Base-by-base conservation (phyloP, 2,329 filamentous ascomycete species). In the Chaetoscypha palmicola region DNA sequence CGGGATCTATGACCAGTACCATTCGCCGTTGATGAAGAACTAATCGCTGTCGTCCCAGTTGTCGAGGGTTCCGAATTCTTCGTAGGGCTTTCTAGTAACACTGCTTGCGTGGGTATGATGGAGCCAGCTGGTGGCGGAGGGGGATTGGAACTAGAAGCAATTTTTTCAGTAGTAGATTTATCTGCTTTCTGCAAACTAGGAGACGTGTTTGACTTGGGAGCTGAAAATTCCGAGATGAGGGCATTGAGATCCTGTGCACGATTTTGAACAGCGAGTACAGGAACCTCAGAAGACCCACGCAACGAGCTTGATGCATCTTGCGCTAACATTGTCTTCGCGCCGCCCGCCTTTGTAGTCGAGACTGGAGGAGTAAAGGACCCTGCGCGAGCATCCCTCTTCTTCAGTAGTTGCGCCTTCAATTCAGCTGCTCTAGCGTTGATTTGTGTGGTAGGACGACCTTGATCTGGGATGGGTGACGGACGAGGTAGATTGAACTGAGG, bases 381-480 rank as follows among this genome's bases (percentile, higher is more conserved):
- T 19, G 43, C 49, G 45, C 53, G 47, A 23, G 45, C 47, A 47
- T 52, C 49, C 47, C 47, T 51, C 37, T 47, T 47, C 38, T 52
- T 59, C 36, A 62, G 35, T 20, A 63, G 42, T 43, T 57, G 42
- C 31, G 57, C 59, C 36, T 60, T 63, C 22, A 63, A 38, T 50
- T 62, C 55, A 32, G 54, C 57, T 17, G 59, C 59, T 52, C 57
- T 51, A 11, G 53, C 51, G 41, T 52, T 57, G 21, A 61, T 52
- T 28, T 56, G 51, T n/a, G 50, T n/a, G n/a, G n/a, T 45, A 45
- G 51, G 49, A 22, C 48, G 53, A 19, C 45, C 17, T 21, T 49
- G 41, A 31, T 35, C 30, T 36, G 43, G 30, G 10, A 45, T 33
- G 8, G 16, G 30, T 36, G 46, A n/a, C 33, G 47, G n/a, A 44